Evolutionary conservation across 305 asterid species (phyloP).

Genomic region (Plantago lanceolata): DNA sequence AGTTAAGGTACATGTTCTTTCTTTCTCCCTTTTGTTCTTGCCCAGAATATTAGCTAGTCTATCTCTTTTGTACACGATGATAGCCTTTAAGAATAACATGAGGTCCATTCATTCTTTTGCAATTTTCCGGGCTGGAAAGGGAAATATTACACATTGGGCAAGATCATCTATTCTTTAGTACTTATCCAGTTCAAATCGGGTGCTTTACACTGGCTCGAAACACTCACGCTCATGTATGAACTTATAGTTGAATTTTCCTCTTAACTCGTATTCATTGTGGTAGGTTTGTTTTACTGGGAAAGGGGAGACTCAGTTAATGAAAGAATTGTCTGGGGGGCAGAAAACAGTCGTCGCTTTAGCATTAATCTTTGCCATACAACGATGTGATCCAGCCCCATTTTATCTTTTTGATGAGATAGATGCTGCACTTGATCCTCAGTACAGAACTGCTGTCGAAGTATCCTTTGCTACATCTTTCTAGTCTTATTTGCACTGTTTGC

Average conservation of each 20-base stretch:
- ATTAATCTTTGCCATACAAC: slow-evolving; percentile 91
- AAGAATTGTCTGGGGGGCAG: slow-evolving; percentile 96
- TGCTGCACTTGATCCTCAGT: slow-evolving; percentile 99
- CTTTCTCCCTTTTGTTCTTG: slow-evolving; percentile 23
- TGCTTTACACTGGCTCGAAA: neutral
- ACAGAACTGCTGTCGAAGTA: slow-evolving; percentile 98
- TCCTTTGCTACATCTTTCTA: slow-evolving; percentile 40
- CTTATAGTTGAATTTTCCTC: slow-evolving; percentile 14
- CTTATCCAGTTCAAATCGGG: slow-evolving; percentile 5
- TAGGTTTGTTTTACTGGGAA: slow-evolving; percentile 98
- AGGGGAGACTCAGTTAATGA: slow-evolving; percentile 99
- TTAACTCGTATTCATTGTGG: slow-evolving; percentile 14
- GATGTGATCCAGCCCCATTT: slow-evolving; percentile 99
- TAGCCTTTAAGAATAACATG: slow-evolving; percentile 10
- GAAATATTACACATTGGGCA: neutral
- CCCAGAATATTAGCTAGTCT: slow-evolving; percentile 17
- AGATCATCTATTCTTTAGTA: neutral
- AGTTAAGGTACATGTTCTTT: slow-evolving; percentile 70
- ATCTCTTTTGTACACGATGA: slow-evolving; percentile 7
- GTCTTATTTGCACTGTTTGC: too few species aligned
- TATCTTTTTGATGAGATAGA: slow-evolving; percentile 99
- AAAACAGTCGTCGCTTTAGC: slow-evolving; percentile 97
- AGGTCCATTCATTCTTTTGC: slow-evolving; percentile 14
- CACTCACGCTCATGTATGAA: neutral
- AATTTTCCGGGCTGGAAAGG: neutral